phyloP scores from a whole-genome alignment of 371 early-diverging fungal species.

The Blakeslea trispora region DNA sequence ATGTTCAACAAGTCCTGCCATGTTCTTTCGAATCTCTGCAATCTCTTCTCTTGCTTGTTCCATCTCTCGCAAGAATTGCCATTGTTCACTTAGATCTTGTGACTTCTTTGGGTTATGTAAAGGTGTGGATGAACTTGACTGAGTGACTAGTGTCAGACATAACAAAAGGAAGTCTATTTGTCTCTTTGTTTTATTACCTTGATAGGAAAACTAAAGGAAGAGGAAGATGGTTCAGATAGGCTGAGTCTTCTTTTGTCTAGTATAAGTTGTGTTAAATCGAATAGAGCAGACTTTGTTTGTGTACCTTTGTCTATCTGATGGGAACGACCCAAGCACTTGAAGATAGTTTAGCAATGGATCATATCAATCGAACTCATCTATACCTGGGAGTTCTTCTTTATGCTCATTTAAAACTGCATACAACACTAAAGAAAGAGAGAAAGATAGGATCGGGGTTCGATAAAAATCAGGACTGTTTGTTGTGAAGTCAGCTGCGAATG shows the following conservation, averaged over 20 bases:
- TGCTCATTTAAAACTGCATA: not conserved
- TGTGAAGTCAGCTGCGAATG: no score
- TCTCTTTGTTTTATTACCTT: not conserved
- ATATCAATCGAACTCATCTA: not conserved
- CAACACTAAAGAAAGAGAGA: not conserved
- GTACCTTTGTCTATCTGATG: not conserved
- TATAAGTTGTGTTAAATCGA: not conserved
- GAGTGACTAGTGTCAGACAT: no score
- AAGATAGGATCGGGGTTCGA: not conserved
- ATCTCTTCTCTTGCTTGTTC: slow-evolving; percentile 45
- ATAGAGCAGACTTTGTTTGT: no score
- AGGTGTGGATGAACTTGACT: not conserved
- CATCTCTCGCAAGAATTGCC: slow-evolving; percentile 23
- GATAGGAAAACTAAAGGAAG: not conserved
- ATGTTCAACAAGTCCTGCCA: slow-evolving; percentile 53
- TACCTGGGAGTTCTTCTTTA: not conserved
- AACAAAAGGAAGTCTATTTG: no score
- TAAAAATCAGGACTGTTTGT: not conserved
- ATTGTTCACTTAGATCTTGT: slow-evolving; percentile 4
- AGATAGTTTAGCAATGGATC: no score
- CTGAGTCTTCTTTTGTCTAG: not conserved
- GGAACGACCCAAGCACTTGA: not conserved
- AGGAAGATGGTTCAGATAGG: not conserved
- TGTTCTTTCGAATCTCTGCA: slow-evolving; percentile 47
- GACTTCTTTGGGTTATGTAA: not conserved